Conservation (phyloP, 1,284 basidiomycete genomes). For the Fomitopsis pinicola region DNA sequence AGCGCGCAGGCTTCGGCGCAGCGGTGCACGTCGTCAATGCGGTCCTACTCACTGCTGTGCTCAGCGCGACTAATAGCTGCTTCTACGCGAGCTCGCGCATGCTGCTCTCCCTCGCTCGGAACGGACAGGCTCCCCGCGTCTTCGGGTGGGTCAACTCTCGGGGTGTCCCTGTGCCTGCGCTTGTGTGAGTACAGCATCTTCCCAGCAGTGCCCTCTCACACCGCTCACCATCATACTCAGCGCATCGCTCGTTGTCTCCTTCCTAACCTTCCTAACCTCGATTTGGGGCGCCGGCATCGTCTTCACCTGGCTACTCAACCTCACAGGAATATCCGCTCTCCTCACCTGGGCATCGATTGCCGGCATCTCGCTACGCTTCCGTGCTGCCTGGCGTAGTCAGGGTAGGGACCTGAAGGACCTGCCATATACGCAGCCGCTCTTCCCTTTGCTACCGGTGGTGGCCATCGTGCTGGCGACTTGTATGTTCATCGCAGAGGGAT, state of each 20-base stretch:
- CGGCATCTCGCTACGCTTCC: conserved; percentile 42
- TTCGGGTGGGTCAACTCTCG: conserved; percentile 61
- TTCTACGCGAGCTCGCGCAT: conserved; percentile 82
- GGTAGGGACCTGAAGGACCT: conserved; percentile 37
- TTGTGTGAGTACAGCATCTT: conserved; percentile 31
- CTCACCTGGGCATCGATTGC: conserved; percentile 63
- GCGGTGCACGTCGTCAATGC: conserved; percentile 55
- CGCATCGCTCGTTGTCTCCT: conserved; percentile 40
- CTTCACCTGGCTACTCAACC: conserved; percentile 26
- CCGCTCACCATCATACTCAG: conserved; percentile 20
- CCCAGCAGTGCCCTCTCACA: background rate
- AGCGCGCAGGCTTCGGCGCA: conserved; percentile 52
- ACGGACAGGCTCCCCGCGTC: conserved; percentile 63
- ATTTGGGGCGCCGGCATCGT: conserved; percentile 53
- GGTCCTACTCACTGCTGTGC: conserved; percentile 63
- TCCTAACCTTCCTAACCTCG: conserved; percentile 48
- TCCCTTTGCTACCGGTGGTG: conserved; percentile 40
- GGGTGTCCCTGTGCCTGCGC: conserved; percentile 58
- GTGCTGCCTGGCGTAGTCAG: conserved; percentile 42
- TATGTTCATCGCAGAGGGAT: conserved; percentile 42
- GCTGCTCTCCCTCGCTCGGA: conserved; percentile 56
- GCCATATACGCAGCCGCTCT: conserved; percentile 45
- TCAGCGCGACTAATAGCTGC: conserved; percentile 54
- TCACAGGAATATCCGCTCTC: conserved; percentile 33
- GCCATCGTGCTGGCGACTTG: conserved; percentile 39